Percentiles rank a stretch among this genome's conserved stretches.
phyloP scores from a whole-genome alignment of 164 flowering plant species.

The Vitis rupestris region DNA sequence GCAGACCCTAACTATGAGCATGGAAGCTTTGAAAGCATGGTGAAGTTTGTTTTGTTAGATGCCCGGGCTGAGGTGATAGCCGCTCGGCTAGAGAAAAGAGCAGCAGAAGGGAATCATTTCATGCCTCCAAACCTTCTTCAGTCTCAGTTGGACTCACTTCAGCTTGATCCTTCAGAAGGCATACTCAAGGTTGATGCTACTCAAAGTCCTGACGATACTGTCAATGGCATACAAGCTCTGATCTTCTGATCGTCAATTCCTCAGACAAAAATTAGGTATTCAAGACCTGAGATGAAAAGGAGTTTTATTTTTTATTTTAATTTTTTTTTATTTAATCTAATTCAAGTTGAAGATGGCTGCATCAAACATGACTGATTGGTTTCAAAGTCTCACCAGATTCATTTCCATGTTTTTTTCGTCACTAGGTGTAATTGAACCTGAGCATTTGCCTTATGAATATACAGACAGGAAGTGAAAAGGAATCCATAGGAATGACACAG shows the following conservation, averaged over 20 bases:
- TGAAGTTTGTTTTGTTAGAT: constrained; percentile 72
- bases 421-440: too few species aligned
- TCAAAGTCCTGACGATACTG: constrained; percentile 46
- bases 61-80: constrained; percentile 56
- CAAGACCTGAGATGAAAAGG: too few species aligned
- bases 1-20: constrained; percentile 45
- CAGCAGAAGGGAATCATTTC: constrained; percentile 76
- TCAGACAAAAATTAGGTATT: too few species aligned
- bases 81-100: constrained; percentile 60
- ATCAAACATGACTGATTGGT: too few species aligned
- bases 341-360: too few species aligned
- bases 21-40: constrained; percentile 26
- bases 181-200: constrained; percentile 68
- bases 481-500: too few species aligned
- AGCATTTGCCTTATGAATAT: too few species aligned
- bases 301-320: too few species aligned
- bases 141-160: constrained; percentile 76
- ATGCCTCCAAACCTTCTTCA: constrained; percentile 74
- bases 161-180: constrained; percentile 68
- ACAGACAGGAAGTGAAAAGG: too few species aligned
- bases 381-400: too few species aligned
- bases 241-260: background rate
- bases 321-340: too few species aligned
- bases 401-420: too few species aligned
- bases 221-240: constrained; percentile 32